Base-by-base conservation (phyloP, 164 flowering plant genomes). In the Taxillus chinensis region DNA sequence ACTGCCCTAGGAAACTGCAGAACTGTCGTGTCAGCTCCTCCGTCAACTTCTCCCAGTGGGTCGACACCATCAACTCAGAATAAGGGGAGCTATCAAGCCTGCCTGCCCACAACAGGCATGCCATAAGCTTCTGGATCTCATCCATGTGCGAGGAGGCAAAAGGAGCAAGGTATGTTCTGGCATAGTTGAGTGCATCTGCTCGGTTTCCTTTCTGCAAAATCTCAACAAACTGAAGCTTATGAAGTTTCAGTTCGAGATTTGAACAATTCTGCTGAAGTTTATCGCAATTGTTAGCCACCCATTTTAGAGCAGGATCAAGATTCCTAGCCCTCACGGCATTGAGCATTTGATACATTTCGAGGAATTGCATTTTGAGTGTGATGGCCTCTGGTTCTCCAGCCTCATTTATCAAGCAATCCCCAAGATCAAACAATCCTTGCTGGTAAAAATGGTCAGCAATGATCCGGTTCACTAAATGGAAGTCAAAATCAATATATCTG, bases 81-180 rank as follows among this genome's bases (percentile, higher is more conserved):
- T 89, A 92, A 3, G 97, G 96, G 49, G 89, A 83, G 43, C 54
- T 53, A 4, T 91, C 84, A 10, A 89, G 90, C 67, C 63, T 81
- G 39, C 86, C 83, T 13, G 78, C 74, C 87, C 87, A 91, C 52
- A 86, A 42, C 17, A 91, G 79, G 68, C 89, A 81, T 13, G 69
- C 82, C 91, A 89, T 84, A 13, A 87, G 85, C 83, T 84, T 92
- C 79, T 86, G 95, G 61, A 87, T 66, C 68, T 87, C 89, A 37
- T 58, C 62, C 78, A 86, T 68, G 61, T 83, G 80, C 5, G 15
- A 41, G 37, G 70, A 37, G 54, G 83, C 86, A 48, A 84, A 83
- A 4, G 82, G 83, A 49, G 87, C 64, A 13, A 92, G 72, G 68
- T 75, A 58, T 5, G 73, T 72, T 66, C 79, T 75, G 5, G 87